Conservation (phyloP, 2,329 filamentous ascomycete genomes). For the Shiraia sp. region DNA sequence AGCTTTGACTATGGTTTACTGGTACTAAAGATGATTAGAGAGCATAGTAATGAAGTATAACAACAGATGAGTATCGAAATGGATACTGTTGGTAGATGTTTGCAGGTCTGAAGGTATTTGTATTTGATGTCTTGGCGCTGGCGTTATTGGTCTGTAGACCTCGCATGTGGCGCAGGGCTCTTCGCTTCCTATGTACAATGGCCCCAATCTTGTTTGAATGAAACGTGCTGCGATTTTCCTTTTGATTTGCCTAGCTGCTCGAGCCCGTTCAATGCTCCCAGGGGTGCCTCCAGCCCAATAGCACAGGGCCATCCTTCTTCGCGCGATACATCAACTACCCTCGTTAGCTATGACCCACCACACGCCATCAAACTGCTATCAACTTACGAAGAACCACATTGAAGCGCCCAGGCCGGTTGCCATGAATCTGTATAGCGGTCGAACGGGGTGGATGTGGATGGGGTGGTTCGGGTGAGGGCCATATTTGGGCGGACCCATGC, state of each 20-base stretch:
- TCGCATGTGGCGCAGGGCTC: background rate
- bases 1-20: background rate
- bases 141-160: conserved; percentile 8
- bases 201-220: background rate
- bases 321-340: conserved; percentile 88
- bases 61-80: too few species aligned
- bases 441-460: conserved; percentile 62
- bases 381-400: conserved; percentile 98
- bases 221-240: background rate
- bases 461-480: conserved; percentile 52
- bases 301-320: conserved; percentile 90
- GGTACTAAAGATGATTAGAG: background rate
- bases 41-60: too few species aligned
- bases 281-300: conserved; percentile 90
- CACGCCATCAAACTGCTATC: background rate
- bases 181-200: conserved; percentile 17
- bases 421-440: conserved; percentile 78
- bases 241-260: background rate
- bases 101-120: conserved; percentile 1
- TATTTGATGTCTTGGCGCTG: conserved; percentile 21
- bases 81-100: background rate
- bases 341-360: conserved; percentile 21
- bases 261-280: conserved; percentile 41
- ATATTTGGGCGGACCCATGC: conserved; percentile 47
- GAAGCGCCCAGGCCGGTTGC: conserved; percentile 87